These are phyloP conservation scores for Trypanosoma lewisi DNA, from an alignment of 208 protist species.

Conservation along the genomic window DNA sequence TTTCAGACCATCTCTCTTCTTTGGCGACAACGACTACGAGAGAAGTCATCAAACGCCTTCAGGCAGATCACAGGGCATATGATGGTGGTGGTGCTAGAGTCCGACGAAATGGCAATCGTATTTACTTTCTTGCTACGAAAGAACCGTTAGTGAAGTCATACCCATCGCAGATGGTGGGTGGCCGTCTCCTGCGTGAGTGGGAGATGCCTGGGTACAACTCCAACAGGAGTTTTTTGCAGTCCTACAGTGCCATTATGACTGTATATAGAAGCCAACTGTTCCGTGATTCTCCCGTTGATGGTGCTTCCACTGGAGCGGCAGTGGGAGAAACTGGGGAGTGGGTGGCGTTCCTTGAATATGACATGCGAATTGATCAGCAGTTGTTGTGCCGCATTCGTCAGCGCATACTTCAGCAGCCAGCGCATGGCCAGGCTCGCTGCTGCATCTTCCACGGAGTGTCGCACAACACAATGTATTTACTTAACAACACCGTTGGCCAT, in stretches of 20 bases:
- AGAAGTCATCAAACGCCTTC: neutral
- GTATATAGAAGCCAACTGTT: constrained; percentile 11
- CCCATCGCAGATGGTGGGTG: neutral
- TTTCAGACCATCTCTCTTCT: neutral
- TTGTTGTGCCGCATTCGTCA: neutral
- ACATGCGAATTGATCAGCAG: constrained; percentile 16
- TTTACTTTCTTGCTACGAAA: constrained; percentile 25
- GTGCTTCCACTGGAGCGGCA: neutral
- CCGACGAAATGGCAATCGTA: constrained; percentile 10
- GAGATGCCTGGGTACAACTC: constrained; percentile 20
- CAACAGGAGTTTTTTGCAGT: constrained; percentile 8
- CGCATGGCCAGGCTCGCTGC: neutral
- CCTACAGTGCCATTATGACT: constrained; percentile 21
- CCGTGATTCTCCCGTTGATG: neutral
- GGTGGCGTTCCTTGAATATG: constrained; percentile 21
- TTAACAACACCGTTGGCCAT: constrained; percentile 21
- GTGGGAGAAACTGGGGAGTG: constrained; percentile 1
- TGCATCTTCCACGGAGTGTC: constrained; percentile 28
- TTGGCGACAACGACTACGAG: neutral
- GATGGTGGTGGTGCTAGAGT: neutral
- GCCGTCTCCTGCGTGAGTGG: constrained; percentile 22
- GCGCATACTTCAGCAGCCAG: neutral
- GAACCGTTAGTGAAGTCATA: neutral
- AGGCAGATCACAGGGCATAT: neutral
- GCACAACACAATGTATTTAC: constrained; percentile 18